Percentiles rank a stretch among this genome's conserved stretches.
Conservation (phyloP, 768 basidiomycete species). For the Hortiboletus flavorubellus region DNA sequence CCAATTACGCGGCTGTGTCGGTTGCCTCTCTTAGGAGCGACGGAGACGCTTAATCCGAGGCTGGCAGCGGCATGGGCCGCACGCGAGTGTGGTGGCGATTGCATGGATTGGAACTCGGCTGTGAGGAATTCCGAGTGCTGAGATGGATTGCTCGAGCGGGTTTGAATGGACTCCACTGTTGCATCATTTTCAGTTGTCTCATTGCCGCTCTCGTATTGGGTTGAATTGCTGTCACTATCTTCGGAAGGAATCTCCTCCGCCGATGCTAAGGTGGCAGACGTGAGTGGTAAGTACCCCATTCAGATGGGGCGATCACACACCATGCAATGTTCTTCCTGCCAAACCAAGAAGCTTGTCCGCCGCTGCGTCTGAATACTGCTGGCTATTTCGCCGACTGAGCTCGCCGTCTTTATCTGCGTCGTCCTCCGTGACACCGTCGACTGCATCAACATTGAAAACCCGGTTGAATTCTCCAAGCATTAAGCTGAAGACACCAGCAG, state of each 20-base stretch:
- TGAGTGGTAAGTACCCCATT: conserved; percentile 1
- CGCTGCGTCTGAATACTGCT: conserved; percentile 78
- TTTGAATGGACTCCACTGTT: conserved; percentile 41
- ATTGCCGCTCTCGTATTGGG: conserved; percentile 71
- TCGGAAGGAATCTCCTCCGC: conserved; percentile 63
- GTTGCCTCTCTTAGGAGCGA: conserved; percentile 54
- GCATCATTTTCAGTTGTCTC: conserved; percentile 64
- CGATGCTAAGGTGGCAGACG: conserved; percentile 28
- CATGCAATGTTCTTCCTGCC: conserved; percentile 58
- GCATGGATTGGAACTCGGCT: conserved; percentile 29
- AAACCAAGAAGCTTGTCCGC: conserved; percentile 82
- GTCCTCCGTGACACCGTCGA: conserved; percentile 21
- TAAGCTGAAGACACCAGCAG: conserved; percentile 94
- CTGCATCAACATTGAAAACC: conserved; percentile 79
- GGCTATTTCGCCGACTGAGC: conserved; percentile 70
- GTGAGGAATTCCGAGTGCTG: conserved; percentile 21
- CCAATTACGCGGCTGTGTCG: conserved; percentile 64
- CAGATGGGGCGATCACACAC: conserved; percentile 41
- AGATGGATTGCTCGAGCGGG: conserved; percentile 39
- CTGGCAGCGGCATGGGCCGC: conserved; percentile 63
- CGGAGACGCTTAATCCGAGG: conserved; percentile 66
- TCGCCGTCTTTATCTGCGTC: conserved; percentile 35
- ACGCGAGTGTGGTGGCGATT: conserved; percentile 45
- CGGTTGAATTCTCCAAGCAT: conserved; percentile 93
- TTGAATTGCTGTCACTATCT: conserved; percentile 65